phyloP scores from a whole-genome alignment of 2,329 filamentous ascomycete species.

The Penicillium psychrosexuale region DNA sequence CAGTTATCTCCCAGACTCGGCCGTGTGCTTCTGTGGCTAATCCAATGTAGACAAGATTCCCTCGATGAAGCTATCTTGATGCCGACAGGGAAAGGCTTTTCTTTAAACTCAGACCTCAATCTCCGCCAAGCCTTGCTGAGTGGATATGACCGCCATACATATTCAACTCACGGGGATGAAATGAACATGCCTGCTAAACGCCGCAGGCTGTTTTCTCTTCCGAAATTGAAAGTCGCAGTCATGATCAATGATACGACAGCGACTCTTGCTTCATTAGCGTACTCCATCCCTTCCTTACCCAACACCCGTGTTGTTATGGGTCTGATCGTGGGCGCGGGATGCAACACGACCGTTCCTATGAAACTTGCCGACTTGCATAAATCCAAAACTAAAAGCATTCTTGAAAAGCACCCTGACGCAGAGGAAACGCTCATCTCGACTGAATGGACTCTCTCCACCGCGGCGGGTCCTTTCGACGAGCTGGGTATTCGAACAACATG shows the following conservation, averaged over 20 bases:
- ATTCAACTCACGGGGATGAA: conserved; percentile 26
- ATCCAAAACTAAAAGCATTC: conserved; percentile 54
- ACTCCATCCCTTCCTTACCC: conserved; percentile 57
- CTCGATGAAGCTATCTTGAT: conserved; percentile 52
- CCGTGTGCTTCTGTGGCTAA: conserved; percentile 3
- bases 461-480: conserved; percentile 60
- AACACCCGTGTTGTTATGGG: conserved; percentile 68
- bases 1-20: not conserved
- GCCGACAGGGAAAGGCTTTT: conserved; percentile 54
- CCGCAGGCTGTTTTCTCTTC: conserved; percentile 46
- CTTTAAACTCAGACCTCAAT: conserved; percentile 34
- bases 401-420: conserved; percentile 46
- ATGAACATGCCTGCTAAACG: conserved; percentile 26
- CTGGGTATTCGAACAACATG: conserved; percentile 62
- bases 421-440: conserved; percentile 69
- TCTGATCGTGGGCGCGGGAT: conserved; percentile 72
- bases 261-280: conserved; percentile 72
- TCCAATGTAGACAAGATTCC: conserved; percentile 41
- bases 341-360: conserved; percentile 72
- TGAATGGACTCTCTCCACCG: conserved; percentile 74
- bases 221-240: conserved; percentile 63
- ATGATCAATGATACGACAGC: conserved; percentile 78
- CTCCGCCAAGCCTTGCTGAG: conserved; percentile 34
- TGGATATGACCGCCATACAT: conserved; percentile 44
- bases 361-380: conserved; percentile 58